phyloP scores from a whole-genome alignment of 2,329 filamentous ascomycete genomes.

The Bipolaris bicolor region DNA sequence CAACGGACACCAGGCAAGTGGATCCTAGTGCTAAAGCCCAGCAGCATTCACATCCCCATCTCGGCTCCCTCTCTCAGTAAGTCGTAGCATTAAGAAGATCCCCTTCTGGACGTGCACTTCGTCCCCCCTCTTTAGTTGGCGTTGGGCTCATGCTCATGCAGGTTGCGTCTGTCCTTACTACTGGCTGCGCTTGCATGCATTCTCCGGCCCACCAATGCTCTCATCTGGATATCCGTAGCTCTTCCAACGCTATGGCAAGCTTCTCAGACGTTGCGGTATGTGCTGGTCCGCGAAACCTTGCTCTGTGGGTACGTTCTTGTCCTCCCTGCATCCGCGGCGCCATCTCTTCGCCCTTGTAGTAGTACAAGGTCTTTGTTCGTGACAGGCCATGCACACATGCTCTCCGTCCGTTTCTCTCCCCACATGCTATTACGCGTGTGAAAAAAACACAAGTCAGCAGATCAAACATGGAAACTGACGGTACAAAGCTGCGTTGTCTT shows the following conservation, averaged over 20 bases:
- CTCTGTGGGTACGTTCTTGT: slow-evolving; percentile 60
- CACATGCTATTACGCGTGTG: slow-evolving; percentile 11
- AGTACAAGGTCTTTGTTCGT: slow-evolving; percentile 5
- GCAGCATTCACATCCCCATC: slow-evolving; percentile 48
- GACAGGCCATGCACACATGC: slow-evolving; percentile 4
- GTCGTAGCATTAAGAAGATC: slow-evolving; percentile 19
- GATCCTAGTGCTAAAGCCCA: slow-evolving; percentile 27
- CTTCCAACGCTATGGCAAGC: slow-evolving; percentile 58
- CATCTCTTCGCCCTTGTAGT: slow-evolving; percentile 9
- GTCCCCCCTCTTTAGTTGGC: not conserved
- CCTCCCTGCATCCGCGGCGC: slow-evolving; percentile 21
- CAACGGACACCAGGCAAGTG: slow-evolving; percentile 25
- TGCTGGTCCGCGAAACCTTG: slow-evolving; percentile 67
- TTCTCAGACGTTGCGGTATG: slow-evolving; percentile 53
- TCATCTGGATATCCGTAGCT: slow-evolving; percentile 79
- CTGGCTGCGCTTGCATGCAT: slow-evolving; percentile 83
- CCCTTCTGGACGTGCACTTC: not conserved
- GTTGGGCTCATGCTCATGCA: slow-evolving; percentile 37
- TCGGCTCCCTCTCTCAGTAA: slow-evolving; percentile 37
- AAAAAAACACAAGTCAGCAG: slow-evolving; percentile 16
- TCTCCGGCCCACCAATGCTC: slow-evolving; percentile 83
- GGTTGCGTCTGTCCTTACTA: slow-evolving; percentile 64
- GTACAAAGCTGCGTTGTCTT: slow-evolving; percentile 63
- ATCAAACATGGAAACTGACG: slow-evolving; percentile 28
- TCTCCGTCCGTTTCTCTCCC: not conserved